Evolutionary conservation across 441 rosid species (phyloP), one percentile per base, ranked within the genome.

Genomic region (Populus hybrid): DNA sequence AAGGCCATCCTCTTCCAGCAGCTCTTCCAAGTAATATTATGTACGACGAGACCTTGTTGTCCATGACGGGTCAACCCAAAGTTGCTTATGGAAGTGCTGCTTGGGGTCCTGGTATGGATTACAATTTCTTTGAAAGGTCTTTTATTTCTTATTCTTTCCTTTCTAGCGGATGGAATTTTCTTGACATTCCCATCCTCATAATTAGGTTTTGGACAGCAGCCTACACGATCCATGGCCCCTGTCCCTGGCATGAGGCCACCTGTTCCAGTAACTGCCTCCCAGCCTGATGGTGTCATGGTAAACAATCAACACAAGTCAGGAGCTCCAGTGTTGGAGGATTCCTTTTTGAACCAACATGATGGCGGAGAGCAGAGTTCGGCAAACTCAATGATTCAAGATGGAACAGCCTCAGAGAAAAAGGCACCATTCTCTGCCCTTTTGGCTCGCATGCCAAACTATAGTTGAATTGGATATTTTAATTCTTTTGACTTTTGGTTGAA

Each of bases 1-100:
- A 92, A 84, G 99, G 98, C 31, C 90, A 90, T 77, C 88, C 95
- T 78, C 98, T 93, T 82, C 99, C 99, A 42, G 73, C 90, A 16
- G 56, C 85, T 68, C 94, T 95, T 81, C 99, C 99, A 71, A 90
- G 90, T 76, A 92, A 87, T 84, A 79, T 92, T 86, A 87, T 92
- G 92, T 89, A 83, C 76, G 99, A 95, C 82, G 97, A 93, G 83
- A 88, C 93, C 56, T 80, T 94, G 64, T 83, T 93, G 87, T 88
- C 98, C 78, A 89, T 95, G 90, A 88, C 97, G 6, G 93, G 96
- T 68, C 89, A 87, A 82, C 90, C 93, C 36, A 91, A 82, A 83
- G 88, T 78, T 81, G 74, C 84, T 69, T 86, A 92, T 85, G 90
- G 93, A 80, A 89, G 86, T 88, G 85, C 90, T 68, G 90, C 92